Evolutionary conservation across 2,329 filamentous ascomycete genomes (phyloP).

Genomic region (Diaporthe sp.): DNA sequence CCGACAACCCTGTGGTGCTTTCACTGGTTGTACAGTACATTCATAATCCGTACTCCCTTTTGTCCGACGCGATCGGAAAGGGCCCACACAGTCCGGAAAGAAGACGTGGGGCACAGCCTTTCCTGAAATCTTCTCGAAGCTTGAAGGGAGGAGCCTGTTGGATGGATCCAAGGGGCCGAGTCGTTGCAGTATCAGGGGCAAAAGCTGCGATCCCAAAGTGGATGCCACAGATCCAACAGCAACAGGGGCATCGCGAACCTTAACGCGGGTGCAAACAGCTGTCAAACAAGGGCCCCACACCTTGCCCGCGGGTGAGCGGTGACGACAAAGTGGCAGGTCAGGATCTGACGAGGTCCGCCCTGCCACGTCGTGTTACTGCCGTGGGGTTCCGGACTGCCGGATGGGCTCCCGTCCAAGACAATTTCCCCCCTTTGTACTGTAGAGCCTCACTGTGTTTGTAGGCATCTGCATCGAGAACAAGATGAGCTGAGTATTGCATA

Average conservation of each 20-base stretch:
- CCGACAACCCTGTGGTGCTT: slow-evolving; percentile 11
- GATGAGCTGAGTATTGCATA: slow-evolving; percentile 29
- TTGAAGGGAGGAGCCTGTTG: slow-evolving; percentile 24
- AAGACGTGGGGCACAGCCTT: slow-evolving; percentile 31
- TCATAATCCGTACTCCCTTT: not conserved
- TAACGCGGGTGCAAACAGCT: slow-evolving; percentile 34
- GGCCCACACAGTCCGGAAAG: slow-evolving; percentile 31
- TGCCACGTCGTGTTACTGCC: slow-evolving; percentile 31
- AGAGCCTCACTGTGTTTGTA: slow-evolving; percentile 26
- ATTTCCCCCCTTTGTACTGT: slow-evolving; percentile 15
- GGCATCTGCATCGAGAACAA: slow-evolving; percentile 2
- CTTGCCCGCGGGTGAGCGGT: slow-evolving; percentile 30
- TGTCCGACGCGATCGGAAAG: slow-evolving; percentile 27
- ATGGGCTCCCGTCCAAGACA: slow-evolving; percentile 23
- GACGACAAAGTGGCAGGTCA: slow-evolving; percentile 33
- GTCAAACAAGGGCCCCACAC: slow-evolving; percentile 31
- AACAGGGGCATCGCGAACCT: slow-evolving; percentile 18
- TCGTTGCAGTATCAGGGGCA: slow-evolving; percentile 28
- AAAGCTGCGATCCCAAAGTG: slow-evolving; percentile 24
- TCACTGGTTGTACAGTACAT: not conserved
- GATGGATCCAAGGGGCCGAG: slow-evolving; percentile 17
- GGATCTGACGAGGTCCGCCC: slow-evolving; percentile 31
- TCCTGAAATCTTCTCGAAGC: slow-evolving; percentile 36
- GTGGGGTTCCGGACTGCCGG: slow-evolving; percentile 29
- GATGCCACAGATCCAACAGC: slow-evolving; percentile 24